These are phyloP conservation scores for Zancudomyces culisetae DNA, from an alignment of 371 early-diverging fungal species.

Conservation along the genomic window DNA sequence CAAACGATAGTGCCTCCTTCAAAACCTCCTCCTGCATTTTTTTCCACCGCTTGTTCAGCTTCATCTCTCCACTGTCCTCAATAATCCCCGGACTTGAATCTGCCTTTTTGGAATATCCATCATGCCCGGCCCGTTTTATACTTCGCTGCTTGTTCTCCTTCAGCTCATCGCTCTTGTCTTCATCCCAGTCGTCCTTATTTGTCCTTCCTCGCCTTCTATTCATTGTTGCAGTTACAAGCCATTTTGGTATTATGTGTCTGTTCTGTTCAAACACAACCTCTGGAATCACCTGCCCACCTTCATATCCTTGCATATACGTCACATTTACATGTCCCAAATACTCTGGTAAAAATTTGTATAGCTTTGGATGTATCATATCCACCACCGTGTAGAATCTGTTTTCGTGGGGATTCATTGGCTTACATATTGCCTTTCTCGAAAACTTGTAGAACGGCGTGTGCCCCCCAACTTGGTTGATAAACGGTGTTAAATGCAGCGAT, in stretches of 20 bases:
- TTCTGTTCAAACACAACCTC: slow-evolving; percentile 60
- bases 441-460: slow-evolving; percentile 70
- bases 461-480: slow-evolving; percentile 60
- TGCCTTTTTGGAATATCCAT: slow-evolving; percentile 1
- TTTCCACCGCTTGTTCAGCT: slow-evolving; percentile 23
- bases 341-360: slow-evolving; percentile 68
- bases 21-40: slow-evolving; percentile 45
- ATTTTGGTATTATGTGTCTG: slow-evolving; percentile 50
- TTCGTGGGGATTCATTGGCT: slow-evolving; percentile 65
- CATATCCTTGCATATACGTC: slow-evolving; percentile 36
- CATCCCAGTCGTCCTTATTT: background rate
- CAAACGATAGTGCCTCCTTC: slow-evolving; percentile 52
- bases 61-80: background rate
- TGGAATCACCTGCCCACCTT: slow-evolving; percentile 18
- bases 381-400: slow-evolving; percentile 75
- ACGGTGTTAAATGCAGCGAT: slow-evolving; percentile 37
- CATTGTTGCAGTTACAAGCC: slow-evolving; percentile 24
- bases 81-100: slow-evolving; percentile 2
- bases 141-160: background rate
- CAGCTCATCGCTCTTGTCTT: background rate
- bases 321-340: slow-evolving; percentile 89
- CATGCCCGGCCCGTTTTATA: background rate
- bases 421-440: slow-evolving; percentile 68
- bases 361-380: slow-evolving; percentile 50
- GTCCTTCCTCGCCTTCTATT: background rate